These are phyloP conservation scores for Cubamyces sp. DNA, from an alignment of 768 basidiomycete species.

Conservation along the genomic window DNA sequence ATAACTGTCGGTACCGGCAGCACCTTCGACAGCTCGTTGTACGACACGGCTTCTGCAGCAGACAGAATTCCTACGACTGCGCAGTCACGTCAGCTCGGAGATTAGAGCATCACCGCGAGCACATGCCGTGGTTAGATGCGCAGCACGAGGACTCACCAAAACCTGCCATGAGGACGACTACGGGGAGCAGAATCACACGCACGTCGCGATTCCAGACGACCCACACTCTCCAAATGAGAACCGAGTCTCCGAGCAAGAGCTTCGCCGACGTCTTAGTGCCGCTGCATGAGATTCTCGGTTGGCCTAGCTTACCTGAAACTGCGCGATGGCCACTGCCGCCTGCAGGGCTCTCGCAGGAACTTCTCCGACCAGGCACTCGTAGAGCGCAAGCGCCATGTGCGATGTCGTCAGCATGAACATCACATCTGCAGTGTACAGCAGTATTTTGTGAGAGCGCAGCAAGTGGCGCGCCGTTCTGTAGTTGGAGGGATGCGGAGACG, in stretches of 20 bases:
- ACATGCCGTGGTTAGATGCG: no score
- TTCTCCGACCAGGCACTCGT: constrained; percentile 1
- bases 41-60: constrained; percentile 1
- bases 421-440: neutral
- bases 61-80: constrained; percentile 10
- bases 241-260: constrained; percentile 5
- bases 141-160: constrained; percentile 2
- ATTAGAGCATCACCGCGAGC: no score
- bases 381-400: constrained; percentile 5
- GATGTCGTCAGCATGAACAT: constrained; percentile 10
- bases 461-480: neutral
- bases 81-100: no score
- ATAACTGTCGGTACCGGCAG: constrained; percentile 10
- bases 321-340: constrained; percentile 9
- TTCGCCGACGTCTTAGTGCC: neutral
- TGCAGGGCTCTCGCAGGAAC: neutral
- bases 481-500: no score
- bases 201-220: constrained; percentile 8
- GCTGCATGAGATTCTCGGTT: no score
- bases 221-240: constrained; percentile 19
- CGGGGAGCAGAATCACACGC: neutral
- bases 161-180: neutral
- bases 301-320: neutral
- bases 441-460: constrained; percentile 5
- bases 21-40: constrained; percentile 6